Base-by-base conservation (phyloP, 495 filamentous ascomycete genomes). In the Aspergillus biplanus region DNA sequence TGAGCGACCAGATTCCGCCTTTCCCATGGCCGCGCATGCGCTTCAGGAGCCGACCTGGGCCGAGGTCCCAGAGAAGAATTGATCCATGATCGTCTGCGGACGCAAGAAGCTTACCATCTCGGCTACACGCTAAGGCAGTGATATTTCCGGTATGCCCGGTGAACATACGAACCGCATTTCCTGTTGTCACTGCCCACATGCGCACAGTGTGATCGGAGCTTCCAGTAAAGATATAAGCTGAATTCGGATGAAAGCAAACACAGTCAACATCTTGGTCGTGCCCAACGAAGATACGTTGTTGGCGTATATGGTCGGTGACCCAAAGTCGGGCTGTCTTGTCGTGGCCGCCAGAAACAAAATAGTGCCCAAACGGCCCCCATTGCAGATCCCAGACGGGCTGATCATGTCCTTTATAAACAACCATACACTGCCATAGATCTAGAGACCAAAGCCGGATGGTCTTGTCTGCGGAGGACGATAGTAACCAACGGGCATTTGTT, bases 331-430 rank as follows among this genome's bases (percentile, higher is more conserved):
- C 92, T 3, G 93, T 96, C 71, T 91, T 91, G 71, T 99, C 95
- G 71, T 89, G 87, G 6, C 90, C 90, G 5, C 86, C 90, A 16
- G 90, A 90, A n/a, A 88, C 85, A 72, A 99, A 99, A 76, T 98
- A 99, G 72, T 97, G 92, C 5, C 96, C 95, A 60, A 90, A 92
- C 0, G 96, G 96, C n/a, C 90, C 89, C 89, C 93, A 99, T 16
- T 85, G 83, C 5, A 97, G 80, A 63, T 93, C 90, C 86, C 91
- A 95, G 15, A 98, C 87, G 0, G 93, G 92, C 13, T 88, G 89
- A 62, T 95, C 89, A 65, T 97, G 93, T 16, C 89, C 90, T 73
- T 92, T 96, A 79, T 97, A 99, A 13, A 95, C 86, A 50, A 96
- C 94, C 63, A 98, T 84, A 66, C 90, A 95, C 39, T 90, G 82